Evolutionary conservation across 208 protist species (phyloP).

Genomic region (Crithidia fasciculata): DNA sequence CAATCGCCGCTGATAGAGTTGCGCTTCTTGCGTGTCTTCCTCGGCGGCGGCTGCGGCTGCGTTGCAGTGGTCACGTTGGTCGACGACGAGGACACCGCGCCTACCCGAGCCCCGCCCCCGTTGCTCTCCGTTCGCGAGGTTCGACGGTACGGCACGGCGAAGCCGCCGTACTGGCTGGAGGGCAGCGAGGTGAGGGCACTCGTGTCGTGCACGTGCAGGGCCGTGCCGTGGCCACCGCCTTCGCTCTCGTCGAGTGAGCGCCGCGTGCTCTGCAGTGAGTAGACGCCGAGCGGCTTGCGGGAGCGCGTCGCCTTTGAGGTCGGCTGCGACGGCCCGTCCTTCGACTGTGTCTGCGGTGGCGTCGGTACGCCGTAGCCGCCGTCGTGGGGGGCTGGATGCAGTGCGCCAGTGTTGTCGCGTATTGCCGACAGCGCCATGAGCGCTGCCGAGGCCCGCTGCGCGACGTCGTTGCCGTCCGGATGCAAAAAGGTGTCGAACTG

Average conservation of each 20-base stretch:
- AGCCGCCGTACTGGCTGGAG: slow-evolving; percentile 15
- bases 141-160: slow-evolving; percentile 11
- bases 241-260: slow-evolving; percentile 11
- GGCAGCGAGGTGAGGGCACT: slow-evolving; percentile 8
- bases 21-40: slow-evolving; percentile 14
- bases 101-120: neutral
- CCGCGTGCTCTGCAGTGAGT: slow-evolving; percentile 16
- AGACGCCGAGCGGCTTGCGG: slow-evolving; percentile 23
- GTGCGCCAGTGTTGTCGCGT: slow-evolving; percentile 11
- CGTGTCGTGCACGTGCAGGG: slow-evolving; percentile 2
- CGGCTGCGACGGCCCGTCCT: neutral
- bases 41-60: slow-evolving; percentile 7
- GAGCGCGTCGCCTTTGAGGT: neutral
- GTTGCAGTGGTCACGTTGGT: neutral
- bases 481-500: slow-evolving; percentile 1
- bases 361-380: neutral
- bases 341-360: slow-evolving; percentile 3
- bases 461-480: slow-evolving; percentile 2
- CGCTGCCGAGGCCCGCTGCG: slow-evolving; percentile 25
- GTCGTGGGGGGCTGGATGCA: neutral
- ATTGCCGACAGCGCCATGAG: slow-evolving; percentile 27
- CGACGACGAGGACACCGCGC: neutral
- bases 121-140: slow-evolving; percentile 14
- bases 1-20: slow-evolving; percentile 7
- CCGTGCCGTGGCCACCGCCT: neutral